phyloP scores from a whole-genome alignment of 352 stramenopile genomes.

The Phytophthora colocasiae region DNA sequence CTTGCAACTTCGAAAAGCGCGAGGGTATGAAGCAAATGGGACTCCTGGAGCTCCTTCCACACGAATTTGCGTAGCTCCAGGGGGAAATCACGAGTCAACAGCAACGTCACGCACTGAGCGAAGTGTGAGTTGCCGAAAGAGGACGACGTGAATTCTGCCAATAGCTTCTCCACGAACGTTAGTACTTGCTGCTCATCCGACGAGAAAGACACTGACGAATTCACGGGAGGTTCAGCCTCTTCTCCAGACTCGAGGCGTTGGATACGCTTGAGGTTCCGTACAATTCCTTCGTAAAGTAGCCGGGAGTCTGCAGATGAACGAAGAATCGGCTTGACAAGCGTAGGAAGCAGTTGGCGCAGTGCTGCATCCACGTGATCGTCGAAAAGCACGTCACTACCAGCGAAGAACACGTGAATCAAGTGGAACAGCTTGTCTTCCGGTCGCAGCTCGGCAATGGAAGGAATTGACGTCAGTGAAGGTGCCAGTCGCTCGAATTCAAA shows the following conservation, averaged over 20 bases:
- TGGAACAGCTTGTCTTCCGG: conserved; percentile 83
- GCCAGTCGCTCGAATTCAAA: conserved; percentile 57
- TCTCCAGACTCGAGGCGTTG: conserved; percentile 49
- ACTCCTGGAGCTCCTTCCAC: conserved; percentile 74
- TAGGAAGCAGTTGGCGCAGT: conserved; percentile 54
- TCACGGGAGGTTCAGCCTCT: conserved; percentile 5
- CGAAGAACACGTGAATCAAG: conserved; percentile 76
- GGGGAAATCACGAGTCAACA: conserved; percentile 66
- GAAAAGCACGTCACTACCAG: conserved; percentile 73
- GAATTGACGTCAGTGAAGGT: conserved; percentile 25
- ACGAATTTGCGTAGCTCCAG: conserved; percentile 63
- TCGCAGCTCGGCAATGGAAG: conserved; percentile 35
- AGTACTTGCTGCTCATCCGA: conserved; percentile 62
- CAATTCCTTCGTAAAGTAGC: conserved; percentile 54
- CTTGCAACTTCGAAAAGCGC: conserved; percentile 43
- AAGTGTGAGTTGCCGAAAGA: conserved; percentile 78
- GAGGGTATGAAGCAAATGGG: conserved; percentile 60
- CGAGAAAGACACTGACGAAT: conserved; percentile 39
- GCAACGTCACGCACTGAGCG: conserved; percentile 67
- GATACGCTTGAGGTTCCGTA: conserved; percentile 59
- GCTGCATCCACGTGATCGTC: conserved; percentile 67
- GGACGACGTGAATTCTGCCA: conserved; percentile 70
- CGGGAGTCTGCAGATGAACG: conserved; percentile 23
- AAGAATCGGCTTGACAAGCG: conserved; percentile 51
- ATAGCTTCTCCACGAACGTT: conserved; percentile 72